Evolutionary conservation across 257 asterid species (phyloP).

Genomic region (Henckelia pumila): DNA sequence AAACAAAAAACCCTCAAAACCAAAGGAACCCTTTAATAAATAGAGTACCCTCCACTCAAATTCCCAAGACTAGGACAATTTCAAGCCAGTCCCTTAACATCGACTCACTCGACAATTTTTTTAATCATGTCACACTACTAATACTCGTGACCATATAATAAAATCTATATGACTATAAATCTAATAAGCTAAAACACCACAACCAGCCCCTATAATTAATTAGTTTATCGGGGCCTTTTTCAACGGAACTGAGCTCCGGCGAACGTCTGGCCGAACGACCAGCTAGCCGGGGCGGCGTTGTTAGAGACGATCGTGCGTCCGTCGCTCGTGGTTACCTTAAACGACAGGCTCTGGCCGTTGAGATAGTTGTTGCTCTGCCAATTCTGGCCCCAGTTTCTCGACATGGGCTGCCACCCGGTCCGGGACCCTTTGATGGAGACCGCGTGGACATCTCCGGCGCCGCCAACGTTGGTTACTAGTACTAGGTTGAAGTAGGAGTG

Average conservation of each 20-base stretch:
- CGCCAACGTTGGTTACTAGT: conserved; percentile 80
- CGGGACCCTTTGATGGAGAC: conserved; percentile 77
- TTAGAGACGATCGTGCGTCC: conserved; percentile 63
- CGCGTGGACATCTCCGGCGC: conserved; percentile 79
- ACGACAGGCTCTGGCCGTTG: conserved; percentile 80
- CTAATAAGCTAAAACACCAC: not conserved
- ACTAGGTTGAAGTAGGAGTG: conserved; percentile 87
- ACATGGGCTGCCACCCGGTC: conserved; percentile 76
- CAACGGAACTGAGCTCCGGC: conserved; percentile 67
- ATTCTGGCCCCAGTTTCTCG: conserved; percentile 91
- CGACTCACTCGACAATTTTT: conserved; percentile 22
- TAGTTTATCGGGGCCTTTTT: not conserved
- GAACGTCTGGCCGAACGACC: conserved; percentile 88
- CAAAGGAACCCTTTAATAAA: conserved; percentile 24
- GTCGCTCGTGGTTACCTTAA: conserved; percentile 78
- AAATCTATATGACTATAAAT: not conserved
- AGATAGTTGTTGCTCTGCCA: conserved; percentile 80
- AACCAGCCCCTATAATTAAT: not conserved
- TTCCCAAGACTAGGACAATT: conserved; percentile 25
- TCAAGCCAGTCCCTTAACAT: conserved; percentile 46
- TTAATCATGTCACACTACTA: conserved; percentile 35
- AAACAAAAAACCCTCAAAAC: no score
- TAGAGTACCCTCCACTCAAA: conserved; percentile 28
- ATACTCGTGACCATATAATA: conserved; percentile 32
- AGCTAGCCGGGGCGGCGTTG: conserved; percentile 64